These are phyloP conservation scores for Pseudozyma pruni DNA, from an alignment of 1,284 basidiomycete species.

Conservation along the genomic window DNA sequence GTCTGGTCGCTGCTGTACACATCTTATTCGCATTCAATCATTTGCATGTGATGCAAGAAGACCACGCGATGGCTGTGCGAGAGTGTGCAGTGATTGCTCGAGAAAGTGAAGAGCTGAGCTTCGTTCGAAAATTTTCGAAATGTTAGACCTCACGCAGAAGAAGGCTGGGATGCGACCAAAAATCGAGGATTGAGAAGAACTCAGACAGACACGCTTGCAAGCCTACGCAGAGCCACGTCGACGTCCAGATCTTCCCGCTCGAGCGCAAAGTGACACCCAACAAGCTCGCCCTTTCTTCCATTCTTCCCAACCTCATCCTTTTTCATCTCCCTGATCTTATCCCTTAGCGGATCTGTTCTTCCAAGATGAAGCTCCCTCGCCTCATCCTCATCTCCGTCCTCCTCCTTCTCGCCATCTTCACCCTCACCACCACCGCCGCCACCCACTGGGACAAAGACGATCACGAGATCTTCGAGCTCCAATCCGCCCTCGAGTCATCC, in stretches of 20 bases:
- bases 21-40: no score
- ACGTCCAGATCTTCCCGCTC: neutral
- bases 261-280: neutral
- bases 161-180: neutral
- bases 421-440: constrained; percentile 18
- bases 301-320: constrained; percentile 1
- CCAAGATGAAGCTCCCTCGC: constrained; percentile 29
- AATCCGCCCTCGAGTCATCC: constrained; percentile 55
- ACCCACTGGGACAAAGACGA: constrained; percentile 60
- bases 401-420: constrained; percentile 21
- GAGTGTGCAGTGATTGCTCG: no score
- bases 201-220: neutral
- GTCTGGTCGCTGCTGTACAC: neutral
- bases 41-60: neutral
- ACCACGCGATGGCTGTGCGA: no score
- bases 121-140: no score
- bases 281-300: neutral
- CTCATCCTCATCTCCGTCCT: constrained; percentile 16
- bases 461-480: constrained; percentile 66
- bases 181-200: constrained; percentile 12
- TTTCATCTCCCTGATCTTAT: neutral
- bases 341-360: neutral
- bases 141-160: neutral
- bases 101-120: neutral
- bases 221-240: constrained; percentile 43